Evolutionary conservation across 169 alveolate species (phyloP), one percentile per base, ranked within the genome.

Genomic region (Sarcocystis neurona): DNA sequence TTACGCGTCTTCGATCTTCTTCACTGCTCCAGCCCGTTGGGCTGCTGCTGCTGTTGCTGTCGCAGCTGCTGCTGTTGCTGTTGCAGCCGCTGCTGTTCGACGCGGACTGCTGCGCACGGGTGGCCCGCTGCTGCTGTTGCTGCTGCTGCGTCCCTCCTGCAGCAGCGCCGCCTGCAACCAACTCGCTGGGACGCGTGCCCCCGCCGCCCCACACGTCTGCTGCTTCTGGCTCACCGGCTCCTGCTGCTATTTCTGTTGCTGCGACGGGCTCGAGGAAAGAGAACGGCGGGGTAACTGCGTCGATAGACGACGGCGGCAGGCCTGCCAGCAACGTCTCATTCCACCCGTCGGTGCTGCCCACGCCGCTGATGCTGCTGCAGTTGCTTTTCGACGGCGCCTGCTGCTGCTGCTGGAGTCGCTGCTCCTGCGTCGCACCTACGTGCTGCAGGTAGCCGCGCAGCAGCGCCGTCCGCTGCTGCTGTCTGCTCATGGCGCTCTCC

Each of bases 211-310:
- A 34, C 8, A 20, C 4, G 48, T 6, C 2, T 32, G 43, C 66
- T 53, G 12, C 66, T 53, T 53, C 30, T 53, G 12, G 12, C 30
- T 23, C 12, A 15, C 23, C 66, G 66, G 30, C 23, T 23, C 66
- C 66, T 12, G 12, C 23, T 23, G 30, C 60, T 50, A 18, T 50
- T 50, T 10, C 60, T 10, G 8, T 50, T 18, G 8, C 60, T 50
- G 27, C 18, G 27, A 18, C 60, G 27, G 60, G 8, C 34, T 72
- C 82, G 2, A 72, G 82, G 5, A 72, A 18, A 32, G 56, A 47
- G 46, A 72, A 72, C 27, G 82, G 82, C 23, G 82, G 53, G 15
- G 82, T 37, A 2, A 72, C 82, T n/a, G 39, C 23, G 53, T 72
- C 82, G 2, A 72, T 20, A 32, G 53, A 72, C 2, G 82, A 72